Evolutionary conservation across 2,329 filamentous ascomycete species (phyloP), one percentile per base, ranked within the genome.

Genomic region (Colletotrichum melonis): DNA sequence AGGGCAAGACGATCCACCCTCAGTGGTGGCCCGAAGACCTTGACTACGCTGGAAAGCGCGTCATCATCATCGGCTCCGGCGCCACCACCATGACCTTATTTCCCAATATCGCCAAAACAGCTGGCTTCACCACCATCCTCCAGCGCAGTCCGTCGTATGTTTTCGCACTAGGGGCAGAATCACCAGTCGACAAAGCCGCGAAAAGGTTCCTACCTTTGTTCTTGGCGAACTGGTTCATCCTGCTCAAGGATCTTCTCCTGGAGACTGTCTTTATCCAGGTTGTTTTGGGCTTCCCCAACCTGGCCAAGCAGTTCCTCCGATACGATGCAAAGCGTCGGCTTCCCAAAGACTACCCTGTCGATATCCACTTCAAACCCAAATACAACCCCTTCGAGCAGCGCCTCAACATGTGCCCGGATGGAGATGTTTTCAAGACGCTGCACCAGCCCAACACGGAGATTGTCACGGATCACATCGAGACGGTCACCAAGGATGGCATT

Each of bases 21-120:
- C 93, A 95, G 77, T 94, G 93, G 85, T 96, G 94, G 94, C 92
- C 93, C 0, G 84, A 92, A 69, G 86, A 91, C 60, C 83, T 93
- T 52, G 88, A 94, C 77, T 92, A 92, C 79, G 82, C 85, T 6
- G 85, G 86, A 80, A 94, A 95, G 81, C 89, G 89, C 57, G 86
- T 96, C 26, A 88, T 94, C 56, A 86, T 96, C 71, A 90, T 97
- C 74, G 94, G 94, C 19, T 92, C 90, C 19, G 95, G 95, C 8
- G 94, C 94, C 2, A 97, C 95, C 0, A 92, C 94, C 7, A 84
- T 96, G 62, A 97, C 94, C 0, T 86, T 97, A 1, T 81, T 97
- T 3, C 95, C 94, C 0, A 89, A 87, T 59, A 82, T 97, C 58
- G 90, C 91, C 1, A 84, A 92, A 56, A 89, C 88, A 52, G 93